Conservation (phyloP, 768 basidiomycete genomes). For the Suillus discolor region DNA sequence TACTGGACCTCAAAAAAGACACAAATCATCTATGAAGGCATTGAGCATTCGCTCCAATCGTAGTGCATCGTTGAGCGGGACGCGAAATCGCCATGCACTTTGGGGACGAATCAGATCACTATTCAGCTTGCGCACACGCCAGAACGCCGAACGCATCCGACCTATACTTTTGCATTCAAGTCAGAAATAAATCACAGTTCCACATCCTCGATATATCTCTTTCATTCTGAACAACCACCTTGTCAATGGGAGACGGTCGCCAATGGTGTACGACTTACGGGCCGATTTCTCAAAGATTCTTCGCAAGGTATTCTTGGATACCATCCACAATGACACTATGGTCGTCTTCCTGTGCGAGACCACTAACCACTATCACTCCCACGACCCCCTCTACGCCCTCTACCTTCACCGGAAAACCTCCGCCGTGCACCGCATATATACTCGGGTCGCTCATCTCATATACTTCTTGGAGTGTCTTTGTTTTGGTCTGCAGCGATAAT, state of each 20-base stretch:
- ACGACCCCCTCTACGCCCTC: slow-evolving; percentile 35
- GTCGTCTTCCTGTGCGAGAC: slow-evolving; percentile 32
- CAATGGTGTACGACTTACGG: slow-evolving; percentile 1
- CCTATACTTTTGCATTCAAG: neutral
- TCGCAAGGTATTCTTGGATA: slow-evolving; percentile 28
- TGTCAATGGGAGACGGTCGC: neutral
- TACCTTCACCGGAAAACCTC: slow-evolving; percentile 37
- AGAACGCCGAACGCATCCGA: neutral
- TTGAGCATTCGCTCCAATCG: neutral
- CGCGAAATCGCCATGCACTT: neutral
- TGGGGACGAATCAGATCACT: neutral
- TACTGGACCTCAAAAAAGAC: neutral
- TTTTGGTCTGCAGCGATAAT: slow-evolving; percentile 9
- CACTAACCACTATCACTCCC: slow-evolving; percentile 39
- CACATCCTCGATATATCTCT: neutral
- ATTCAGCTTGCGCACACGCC: neutral
- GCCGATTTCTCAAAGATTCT: neutral
- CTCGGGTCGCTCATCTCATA: slow-evolving; percentile 32
- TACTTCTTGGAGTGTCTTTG: slow-evolving; percentile 13
- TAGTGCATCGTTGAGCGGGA: neutral
- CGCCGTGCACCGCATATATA: slow-evolving; percentile 33
- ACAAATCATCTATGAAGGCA: neutral
- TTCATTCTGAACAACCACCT: neutral
- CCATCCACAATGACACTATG: slow-evolving; percentile 34
- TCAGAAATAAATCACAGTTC: neutral